Conservation (phyloP, 2,329 filamentous ascomycete species). For the Aphanoascus verrucosus region DNA sequence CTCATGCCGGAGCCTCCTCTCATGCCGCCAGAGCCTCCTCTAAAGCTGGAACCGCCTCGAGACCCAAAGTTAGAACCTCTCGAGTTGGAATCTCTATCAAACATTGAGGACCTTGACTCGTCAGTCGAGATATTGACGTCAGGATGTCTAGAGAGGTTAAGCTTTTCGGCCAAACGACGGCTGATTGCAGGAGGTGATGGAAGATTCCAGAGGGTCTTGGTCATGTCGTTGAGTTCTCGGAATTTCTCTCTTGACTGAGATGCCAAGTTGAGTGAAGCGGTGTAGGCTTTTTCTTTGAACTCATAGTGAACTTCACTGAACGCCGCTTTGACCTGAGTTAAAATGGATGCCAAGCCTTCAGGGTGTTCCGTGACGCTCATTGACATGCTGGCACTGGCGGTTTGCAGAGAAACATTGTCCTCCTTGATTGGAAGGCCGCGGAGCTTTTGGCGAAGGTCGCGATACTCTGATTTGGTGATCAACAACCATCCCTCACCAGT, state of each 20-base stretch:
- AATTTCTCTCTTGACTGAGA: neutral
- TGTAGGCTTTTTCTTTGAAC: slow-evolving; percentile 42
- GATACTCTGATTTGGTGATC: slow-evolving; percentile 42
- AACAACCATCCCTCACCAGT: slow-evolving; percentile 54
- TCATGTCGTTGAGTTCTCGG: slow-evolving; percentile 3
- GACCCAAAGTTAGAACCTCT: neutral
- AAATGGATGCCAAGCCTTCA: slow-evolving; percentile 10
- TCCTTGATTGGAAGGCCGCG: slow-evolving; percentile 46
- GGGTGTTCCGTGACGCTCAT: neutral
- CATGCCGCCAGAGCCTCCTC: too few species aligned
- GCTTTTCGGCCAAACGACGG: neutral
- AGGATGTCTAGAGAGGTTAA: neutral
- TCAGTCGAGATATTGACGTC: neutral
- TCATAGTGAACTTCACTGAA: slow-evolving; percentile 16
- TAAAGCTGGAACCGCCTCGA: neutral
- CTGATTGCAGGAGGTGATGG: neutral
- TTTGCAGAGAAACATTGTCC: slow-evolving; percentile 25
- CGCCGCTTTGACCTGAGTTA: slow-evolving; percentile 31
- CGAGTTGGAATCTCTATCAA: neutral
- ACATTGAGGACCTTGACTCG: too few species aligned
- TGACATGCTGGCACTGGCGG: slow-evolving; percentile 1
- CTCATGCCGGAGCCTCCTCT: neutral
- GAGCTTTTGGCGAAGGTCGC: slow-evolving; percentile 40
- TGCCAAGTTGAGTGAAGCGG: slow-evolving; percentile 39
- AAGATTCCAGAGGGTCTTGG: slow-evolving; percentile 4